These are phyloP conservation scores for Ogataea siamensis DNA, from an alignment of 805 yeast species.

Conservation along the genomic window DNA sequence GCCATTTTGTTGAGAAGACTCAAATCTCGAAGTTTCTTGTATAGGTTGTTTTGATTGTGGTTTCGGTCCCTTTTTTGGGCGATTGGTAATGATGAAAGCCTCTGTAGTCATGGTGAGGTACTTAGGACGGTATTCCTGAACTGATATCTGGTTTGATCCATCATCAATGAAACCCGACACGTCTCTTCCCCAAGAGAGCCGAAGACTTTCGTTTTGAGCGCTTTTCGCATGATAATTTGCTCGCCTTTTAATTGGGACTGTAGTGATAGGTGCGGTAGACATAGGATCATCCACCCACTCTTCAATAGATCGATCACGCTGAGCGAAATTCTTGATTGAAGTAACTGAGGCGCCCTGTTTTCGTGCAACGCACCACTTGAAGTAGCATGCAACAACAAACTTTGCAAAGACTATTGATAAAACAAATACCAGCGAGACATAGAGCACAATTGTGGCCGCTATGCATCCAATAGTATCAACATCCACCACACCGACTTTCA, in stretches of 20 bases:
- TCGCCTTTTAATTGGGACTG: conserved; percentile 50
- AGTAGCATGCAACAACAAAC: conserved; percentile 84
- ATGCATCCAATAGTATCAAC: conserved; percentile 91
- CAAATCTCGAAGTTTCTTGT: conserved; percentile 15
- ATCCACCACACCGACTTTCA: conserved; percentile 87
- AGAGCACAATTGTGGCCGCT: conserved; percentile 81
- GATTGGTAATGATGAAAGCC: conserved; percentile 34
- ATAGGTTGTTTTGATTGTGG: conserved; percentile 17
- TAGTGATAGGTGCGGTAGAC: conserved; percentile 48
- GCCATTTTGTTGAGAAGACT: conserved; percentile 30
- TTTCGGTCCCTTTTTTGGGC: conserved; percentile 12
- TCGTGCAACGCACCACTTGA: conserved; percentile 77
- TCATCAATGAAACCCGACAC: conserved; percentile 31
- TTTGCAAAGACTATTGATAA: conserved; percentile 74
- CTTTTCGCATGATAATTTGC: conserved; percentile 44
- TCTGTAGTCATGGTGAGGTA: conserved; percentile 69
- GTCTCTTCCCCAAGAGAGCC: conserved; percentile 40
- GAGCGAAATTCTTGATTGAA: conserved; percentile 56
- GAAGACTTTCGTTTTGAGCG: conserved; percentile 31
- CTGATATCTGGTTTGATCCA: conserved; percentile 1
- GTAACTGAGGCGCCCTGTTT: conserved; percentile 70
- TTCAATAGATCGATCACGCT: conserved; percentile 68
- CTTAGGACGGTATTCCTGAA: conserved; percentile 38
- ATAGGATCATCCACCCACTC: conserved; percentile 76
- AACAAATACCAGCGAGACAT: conserved; percentile 79